Conservation (phyloP, 169 alveolate genomes). For the Eimeria maxima region DNA sequence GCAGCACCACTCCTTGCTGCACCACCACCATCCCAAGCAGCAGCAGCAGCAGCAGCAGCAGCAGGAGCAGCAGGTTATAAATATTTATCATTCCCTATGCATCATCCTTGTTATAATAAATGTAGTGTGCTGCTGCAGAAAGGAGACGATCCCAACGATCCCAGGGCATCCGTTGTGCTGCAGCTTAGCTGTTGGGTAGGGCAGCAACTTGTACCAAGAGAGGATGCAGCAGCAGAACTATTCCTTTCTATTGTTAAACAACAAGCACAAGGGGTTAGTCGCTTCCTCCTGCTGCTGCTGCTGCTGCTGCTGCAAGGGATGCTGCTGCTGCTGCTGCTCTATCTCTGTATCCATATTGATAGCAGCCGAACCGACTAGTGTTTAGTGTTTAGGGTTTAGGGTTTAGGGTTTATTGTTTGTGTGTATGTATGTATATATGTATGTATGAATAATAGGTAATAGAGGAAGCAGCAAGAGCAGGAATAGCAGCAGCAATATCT, state of each 20-base stretch:
- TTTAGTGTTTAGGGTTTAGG: no score
- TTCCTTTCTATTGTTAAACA: background rate
- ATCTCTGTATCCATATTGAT: no score
- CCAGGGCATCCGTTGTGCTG: background rate
- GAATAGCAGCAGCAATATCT: background rate
- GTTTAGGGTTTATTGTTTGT: no score
- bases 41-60: background rate
- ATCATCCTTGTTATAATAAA: background rate
- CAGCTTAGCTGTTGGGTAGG: constrained; percentile 15
- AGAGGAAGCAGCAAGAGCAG: background rate
- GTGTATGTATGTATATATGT: no score
- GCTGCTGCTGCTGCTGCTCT: background rate
- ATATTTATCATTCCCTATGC: background rate
- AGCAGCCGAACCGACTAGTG: no score
- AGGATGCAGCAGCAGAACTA: background rate
- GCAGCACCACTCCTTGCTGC: no score
- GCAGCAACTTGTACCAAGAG: background rate
- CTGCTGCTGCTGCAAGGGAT: background rate
- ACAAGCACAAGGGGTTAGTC: background rate
- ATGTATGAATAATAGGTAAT: no score
- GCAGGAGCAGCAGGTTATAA: background rate
- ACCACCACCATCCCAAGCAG: no score
- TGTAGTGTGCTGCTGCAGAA: background rate
- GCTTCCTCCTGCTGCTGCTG: no score
- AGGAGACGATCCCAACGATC: background rate